A percentile compares a stretch with the other conserved stretches of the same genome.
phyloP scores from a whole-genome alignment of 2,329 filamentous ascomycete genomes.

The Amylocarpus encephaloides region DNA sequence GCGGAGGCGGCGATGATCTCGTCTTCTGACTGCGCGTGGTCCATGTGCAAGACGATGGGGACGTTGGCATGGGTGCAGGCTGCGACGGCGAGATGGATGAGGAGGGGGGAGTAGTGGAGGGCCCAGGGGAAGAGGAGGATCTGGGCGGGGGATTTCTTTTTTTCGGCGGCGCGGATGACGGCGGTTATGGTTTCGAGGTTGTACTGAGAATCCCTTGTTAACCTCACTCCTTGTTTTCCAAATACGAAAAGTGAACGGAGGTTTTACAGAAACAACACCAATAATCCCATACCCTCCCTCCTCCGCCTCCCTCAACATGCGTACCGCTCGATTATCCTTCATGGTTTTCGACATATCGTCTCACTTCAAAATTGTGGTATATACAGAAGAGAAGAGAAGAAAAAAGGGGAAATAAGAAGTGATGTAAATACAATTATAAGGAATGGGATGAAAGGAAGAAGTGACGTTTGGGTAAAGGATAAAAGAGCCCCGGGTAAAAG shows the following conservation, averaged over 20 bases:
- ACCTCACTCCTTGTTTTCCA: not conserved
- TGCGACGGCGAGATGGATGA: conserved; percentile 47
- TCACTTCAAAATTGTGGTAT: not conserved
- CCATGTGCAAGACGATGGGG: conserved; percentile 57
- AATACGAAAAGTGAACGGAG: not conserved
- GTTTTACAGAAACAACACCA: conserved; percentile 40
- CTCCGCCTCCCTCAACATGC: conserved; percentile 47
- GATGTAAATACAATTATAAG: not conserved
- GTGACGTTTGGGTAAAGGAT: not conserved
- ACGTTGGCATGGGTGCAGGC: conserved; percentile 50
- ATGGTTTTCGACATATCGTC: conserved; percentile 6
- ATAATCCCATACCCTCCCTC: conserved; percentile 49
- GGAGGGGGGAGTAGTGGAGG: conserved; percentile 52
- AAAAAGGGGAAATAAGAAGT: not conserved
- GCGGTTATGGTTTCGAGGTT: conserved; percentile 67
- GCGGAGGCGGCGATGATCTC: conserved; percentile 52
- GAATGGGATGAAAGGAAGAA: not conserved
- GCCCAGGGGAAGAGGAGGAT: conserved; percentile 70
- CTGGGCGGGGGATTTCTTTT: conserved; percentile 57
- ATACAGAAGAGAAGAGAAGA: not conserved
- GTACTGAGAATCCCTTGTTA: conserved; percentile 36
- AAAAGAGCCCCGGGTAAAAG: conserved; percentile 5
- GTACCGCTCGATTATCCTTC: conserved; percentile 8
- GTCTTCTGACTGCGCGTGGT: conserved; percentile 57
- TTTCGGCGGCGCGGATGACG: conserved; percentile 60